Conservation (phyloP, 75 land plant species). For the Selaginella moellendorffii region DNA sequence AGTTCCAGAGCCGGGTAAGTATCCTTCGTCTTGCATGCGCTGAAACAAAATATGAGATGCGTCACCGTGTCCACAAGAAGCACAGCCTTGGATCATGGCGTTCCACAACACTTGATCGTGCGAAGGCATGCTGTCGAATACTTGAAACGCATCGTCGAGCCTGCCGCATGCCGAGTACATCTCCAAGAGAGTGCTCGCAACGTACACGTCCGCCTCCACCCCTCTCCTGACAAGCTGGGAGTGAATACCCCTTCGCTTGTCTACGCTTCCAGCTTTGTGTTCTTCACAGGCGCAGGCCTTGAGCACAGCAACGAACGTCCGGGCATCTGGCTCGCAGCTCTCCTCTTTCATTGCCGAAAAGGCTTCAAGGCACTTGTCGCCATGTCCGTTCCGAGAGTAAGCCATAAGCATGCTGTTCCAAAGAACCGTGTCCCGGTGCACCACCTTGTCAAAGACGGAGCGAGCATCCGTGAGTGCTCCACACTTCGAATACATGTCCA, state of each 20-base stretch:
- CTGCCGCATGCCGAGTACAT: conserved; percentile 45
- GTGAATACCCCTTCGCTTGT: too few relatives aligned
- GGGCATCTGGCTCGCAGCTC: too few relatives aligned
- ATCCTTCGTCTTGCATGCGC: not conserved
- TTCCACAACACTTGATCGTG: conserved; percentile 61
- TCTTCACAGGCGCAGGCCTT: too few relatives aligned
- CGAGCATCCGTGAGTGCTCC: conserved; percentile 11
- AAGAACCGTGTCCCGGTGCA: conserved; percentile 10
- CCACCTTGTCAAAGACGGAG: conserved; percentile 15
- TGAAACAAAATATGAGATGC: not conserved
- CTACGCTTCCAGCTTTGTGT: too few relatives aligned
- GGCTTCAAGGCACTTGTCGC: too few relatives aligned
- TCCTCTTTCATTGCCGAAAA: too few relatives aligned
- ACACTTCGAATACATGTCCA: conserved; percentile 16
- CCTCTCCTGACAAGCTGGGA: too few relatives aligned
- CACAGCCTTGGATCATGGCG: conserved; percentile 44
- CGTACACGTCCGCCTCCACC: conserved; percentile 11
- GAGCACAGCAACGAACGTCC: too few relatives aligned
- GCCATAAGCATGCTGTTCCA: too few relatives aligned
- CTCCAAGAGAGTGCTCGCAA: conserved; percentile 31
- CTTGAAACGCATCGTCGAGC: conserved; percentile 16
- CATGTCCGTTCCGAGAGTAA: too few relatives aligned
- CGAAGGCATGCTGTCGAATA: conserved; percentile 35
- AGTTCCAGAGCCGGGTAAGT: not conserved
- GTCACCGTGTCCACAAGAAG: conserved; percentile 3